A percentile compares a stretch with the other conserved stretches of the same genome.
Evolutionary conservation across 805 yeast genomes (phyloP).

Genomic region (Yamadazyma olivae): DNA sequence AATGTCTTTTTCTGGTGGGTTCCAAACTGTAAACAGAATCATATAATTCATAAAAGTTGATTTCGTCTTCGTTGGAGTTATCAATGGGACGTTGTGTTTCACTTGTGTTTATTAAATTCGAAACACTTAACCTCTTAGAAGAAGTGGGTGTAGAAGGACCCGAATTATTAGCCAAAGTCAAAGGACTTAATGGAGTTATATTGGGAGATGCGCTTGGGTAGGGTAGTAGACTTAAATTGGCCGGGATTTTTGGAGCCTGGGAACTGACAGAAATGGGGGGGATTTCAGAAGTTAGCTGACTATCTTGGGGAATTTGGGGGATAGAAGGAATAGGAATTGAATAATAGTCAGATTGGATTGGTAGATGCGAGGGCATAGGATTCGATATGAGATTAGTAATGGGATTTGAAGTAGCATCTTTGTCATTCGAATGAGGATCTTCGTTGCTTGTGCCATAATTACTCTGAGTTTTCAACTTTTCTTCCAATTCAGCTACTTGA

Average conservation of each 20-base stretch:
- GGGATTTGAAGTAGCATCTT: too few species aligned
- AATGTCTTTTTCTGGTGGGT: slow-evolving; percentile 1
- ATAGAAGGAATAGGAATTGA: background rate
- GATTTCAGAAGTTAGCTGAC: background rate
- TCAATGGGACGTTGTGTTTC: too few species aligned
- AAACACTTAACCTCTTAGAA: slow-evolving; percentile 5
- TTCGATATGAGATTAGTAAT: too few species aligned
- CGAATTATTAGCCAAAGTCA: too few species aligned
- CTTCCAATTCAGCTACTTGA: slow-evolving; percentile 5
- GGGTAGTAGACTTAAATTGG: background rate
- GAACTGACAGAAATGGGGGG: background rate
- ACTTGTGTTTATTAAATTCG: slow-evolving; percentile 2
- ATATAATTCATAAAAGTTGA: slow-evolving; percentile 2
- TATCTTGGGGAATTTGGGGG: background rate
- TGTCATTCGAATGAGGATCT: too few species aligned
- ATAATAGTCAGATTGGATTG: too few species aligned
- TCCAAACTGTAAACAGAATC: background rate
- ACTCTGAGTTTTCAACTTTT: background rate
- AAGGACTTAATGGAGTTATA: too few species aligned
- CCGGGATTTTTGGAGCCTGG: background rate
- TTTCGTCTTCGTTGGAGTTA: slow-evolving; percentile 2
- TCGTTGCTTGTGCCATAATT: too few species aligned
- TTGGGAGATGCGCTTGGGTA: background rate
- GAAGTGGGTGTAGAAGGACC: background rate
- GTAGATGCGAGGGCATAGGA: too few species aligned